Evolutionary conservation across 495 filamentous ascomycete species (phyloP), one percentile per base, ranked within the genome.

Genomic region (Rusavskia elegans): DNA sequence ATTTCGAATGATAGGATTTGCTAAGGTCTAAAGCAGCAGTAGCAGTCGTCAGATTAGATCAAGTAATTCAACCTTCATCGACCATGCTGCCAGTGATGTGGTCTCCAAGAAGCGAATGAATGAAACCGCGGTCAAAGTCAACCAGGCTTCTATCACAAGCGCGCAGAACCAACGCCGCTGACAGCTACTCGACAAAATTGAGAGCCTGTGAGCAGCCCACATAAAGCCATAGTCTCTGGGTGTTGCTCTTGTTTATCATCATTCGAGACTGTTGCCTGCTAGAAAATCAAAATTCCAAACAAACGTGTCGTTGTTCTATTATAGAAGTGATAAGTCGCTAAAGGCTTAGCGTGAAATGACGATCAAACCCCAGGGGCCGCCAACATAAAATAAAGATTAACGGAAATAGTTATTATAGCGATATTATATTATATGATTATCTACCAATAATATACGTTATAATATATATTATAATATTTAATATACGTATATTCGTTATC

Each of bases 31-130:
- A 35, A 35, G 32, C 32, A 35, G 32, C 7, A 35, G 32, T 35
- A 35, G 13, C 5, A 14, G 13, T 35, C 32, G 59, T 76, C 73
- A 73, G 73, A 76, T 76, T 76, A 76, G 73, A 76, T 76, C 73
- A 76, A 76, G 73, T 74, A 62, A 69, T 69, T 68, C 56, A 50
- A 57, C 69, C 69, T 51, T 71, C 73, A 75, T 52, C 58, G 63
- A 69, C 56, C 57, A 55, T 50, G 27, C 19, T 32, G 44, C 44
- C 48, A 42, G 27, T 5, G 16, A 25, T 9, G 9, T 27, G 13
- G 20, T 17, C 17, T 20, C 39, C 27, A 51, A 49, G 48, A 41
- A 27, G 46, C 53, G 32, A 35, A 32, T 57, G 60, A 23, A 64
- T 67, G 69, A 72, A 72, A 71, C 72, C 66, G 61, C 59, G 44